Evolutionary conservation across 768 basidiomycete genomes (phyloP), one percentile per base, ranked within the genome.

Genomic region (Calocybe indica): DNA sequence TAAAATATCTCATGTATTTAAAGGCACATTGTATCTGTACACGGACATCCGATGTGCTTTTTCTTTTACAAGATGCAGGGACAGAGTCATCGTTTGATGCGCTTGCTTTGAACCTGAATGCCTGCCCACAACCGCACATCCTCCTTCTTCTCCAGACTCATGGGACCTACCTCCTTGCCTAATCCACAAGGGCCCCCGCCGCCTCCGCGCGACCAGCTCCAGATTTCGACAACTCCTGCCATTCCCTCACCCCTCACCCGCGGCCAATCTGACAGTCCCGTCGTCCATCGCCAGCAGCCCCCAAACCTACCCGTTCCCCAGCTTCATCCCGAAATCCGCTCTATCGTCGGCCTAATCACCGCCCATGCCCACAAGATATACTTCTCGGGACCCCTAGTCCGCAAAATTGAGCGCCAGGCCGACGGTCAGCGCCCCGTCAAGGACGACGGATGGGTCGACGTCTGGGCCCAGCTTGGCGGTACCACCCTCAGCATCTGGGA

Each of bases 401-500:
- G 87, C 44, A 74, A 78, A 29, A 72, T 88, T 52, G 90, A 92
- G 62, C 78, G 84, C n/a, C 79, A 82, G 52, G 70, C 89, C 1
- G 85, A 89, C 61, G 88, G 90, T 14, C 75, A 82, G 55, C 75
- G 72, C 50, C 79, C 84, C 3, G 58, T 67, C 50, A 85, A 84
- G 58, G 85, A 89, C 57, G 87, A 88, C 3, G 80, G 82, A 1
- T 92, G 91, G 88, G 73, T 74, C 8, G 82, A 92, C 12, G 85
- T 93, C 11, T 94, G 89, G 88, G 92, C 85, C 1, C 92, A 94
- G 66, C 72, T 94, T 32, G 85, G 88, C 43, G 92, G 92, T 4
- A 92, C 89, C 5, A 92, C 88, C 14, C 74, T 94, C 55, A 91
- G 88, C 56, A 74, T 92, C 37, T 94, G 92, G 92, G 89, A 92